phyloP scores from a whole-genome alignment of 1,284 basidiomycete species.

The Ganoderma multipileum region DNA sequence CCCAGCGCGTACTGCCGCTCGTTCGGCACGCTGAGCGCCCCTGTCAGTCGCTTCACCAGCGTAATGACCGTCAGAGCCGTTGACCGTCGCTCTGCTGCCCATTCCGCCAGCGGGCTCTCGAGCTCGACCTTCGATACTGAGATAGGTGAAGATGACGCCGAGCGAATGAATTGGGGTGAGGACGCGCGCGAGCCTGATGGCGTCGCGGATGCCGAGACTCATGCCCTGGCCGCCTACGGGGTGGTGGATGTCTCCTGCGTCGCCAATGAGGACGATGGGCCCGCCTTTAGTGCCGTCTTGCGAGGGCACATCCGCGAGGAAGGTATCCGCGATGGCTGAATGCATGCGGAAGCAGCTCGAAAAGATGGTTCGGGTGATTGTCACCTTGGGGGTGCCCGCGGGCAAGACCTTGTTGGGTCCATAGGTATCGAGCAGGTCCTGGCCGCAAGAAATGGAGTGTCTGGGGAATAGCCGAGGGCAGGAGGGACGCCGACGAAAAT shows the following conservation, averaged over 20 bases:
- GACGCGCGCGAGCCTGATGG: conserved; percentile 42
- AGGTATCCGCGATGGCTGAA: conserved; percentile 44
- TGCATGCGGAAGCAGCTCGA: conserved; percentile 48
- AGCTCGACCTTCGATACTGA: not conserved
- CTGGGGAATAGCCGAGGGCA: conserved; percentile 41
- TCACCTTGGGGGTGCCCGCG: conserved; percentile 18
- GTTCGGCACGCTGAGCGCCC: conserved; percentile 19
- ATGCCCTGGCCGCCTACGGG: conserved; percentile 55
- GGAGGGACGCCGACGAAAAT: conserved; percentile 44
- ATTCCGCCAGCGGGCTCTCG: conserved; percentile 28
- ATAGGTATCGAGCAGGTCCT: conserved; percentile 44
- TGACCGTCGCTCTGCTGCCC: conserved; percentile 31
- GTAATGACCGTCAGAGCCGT: conserved; percentile 34
- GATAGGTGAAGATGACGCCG: not conserved
- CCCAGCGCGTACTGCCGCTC: conserved; percentile 30
- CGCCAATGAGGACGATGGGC: conserved; percentile 44
- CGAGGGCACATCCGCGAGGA: conserved; percentile 37
- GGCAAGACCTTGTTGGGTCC: conserved; percentile 36
- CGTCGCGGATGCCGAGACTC: conserved; percentile 55
- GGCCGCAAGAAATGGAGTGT: conserved; percentile 46
- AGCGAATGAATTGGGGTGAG: conserved; percentile 30
- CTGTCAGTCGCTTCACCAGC: conserved; percentile 27
- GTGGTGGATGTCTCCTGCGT: conserved; percentile 54
- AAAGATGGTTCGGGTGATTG: conserved; percentile 40
- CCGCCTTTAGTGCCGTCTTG: conserved; percentile 19